Evolutionary conservation across 1,139 yeast species (phyloP), one percentile per base, ranked within the genome.

Genomic region (Protomyces pachydermus): DNA sequence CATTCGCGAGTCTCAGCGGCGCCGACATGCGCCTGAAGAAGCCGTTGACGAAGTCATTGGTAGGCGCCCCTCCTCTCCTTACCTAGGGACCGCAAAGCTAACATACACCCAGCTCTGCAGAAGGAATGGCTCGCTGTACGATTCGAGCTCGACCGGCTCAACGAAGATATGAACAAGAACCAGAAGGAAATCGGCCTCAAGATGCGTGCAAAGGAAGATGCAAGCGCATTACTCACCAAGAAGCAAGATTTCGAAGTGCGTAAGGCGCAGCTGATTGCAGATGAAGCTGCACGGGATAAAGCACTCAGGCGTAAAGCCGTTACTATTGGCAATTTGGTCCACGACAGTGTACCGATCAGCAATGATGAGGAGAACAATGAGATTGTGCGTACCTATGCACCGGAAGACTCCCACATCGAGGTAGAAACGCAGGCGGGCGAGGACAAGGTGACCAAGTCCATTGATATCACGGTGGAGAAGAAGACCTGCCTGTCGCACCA

Each of bases 161-260:
- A 93, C 84, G 91, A 91, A 80, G 81, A 84, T 69, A 84, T 86
- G 75, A 93, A 93, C 81, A 84, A 86, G 72, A 79, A 89, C 67
- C 98, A 93, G 77, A 93, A 91, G 80, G 95, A 85, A 71, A 91
- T 93, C 74, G 98, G 97, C 61, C 80, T 83, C 73, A 91, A 88
- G 78, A 91, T 84, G 82, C 93, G 93, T 82, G 88, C 88, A 73
- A 93, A 93, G 80, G 97, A 91, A 78, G 98, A 93, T 74, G 96
- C 98, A 45, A 75, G 83, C 63, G 97, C 87, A 69, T 82, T 93
- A 66, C 79, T 93, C 71, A 85, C 85, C 71, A 81, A 89, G 75
- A 93, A 93, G 79, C 96, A 90, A 65, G 81, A 80, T 69, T 76
- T 91, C 64, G 84, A 83, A 52, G 82, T 80, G 61, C 83, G 86